Base-by-base conservation (phyloP, 1,139 yeast species). In the Pichia sp. region DNA sequence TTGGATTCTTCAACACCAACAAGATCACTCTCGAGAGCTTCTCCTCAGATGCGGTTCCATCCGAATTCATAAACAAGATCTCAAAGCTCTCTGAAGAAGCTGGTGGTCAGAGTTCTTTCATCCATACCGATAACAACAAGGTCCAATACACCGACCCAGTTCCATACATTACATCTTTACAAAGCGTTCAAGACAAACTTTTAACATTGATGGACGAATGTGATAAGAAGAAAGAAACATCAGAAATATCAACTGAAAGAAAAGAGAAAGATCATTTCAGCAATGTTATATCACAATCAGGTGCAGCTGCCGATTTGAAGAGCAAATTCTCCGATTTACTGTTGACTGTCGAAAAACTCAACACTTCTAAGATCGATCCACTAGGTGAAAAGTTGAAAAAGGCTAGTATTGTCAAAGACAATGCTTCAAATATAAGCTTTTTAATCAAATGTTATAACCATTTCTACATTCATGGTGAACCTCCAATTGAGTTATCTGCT, bases 151-250 rank as follows among this genome's bases (percentile, higher is more conserved):
- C 85, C 46, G 97, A 93, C 63, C 97, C 99, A 2, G 90, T 88
- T 58, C 99, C 99, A 2, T 91, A 88, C 63, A 93, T 93, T 46
- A 77, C 96, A 59, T 88, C 96, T 0, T 91, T 93, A 66, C 98
- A 91, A 65, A 81, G 93, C 2, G 89, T 94, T 1, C 70, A 90
- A 40, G 74, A 82, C 46, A 94, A 88, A 60, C 69, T 89, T 53
- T 79, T 82, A 57, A 73, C 73, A 43, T 67, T 90, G 40, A 75
- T 75, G 43, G 72, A 72, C 1, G 82, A 82, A 42, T 81, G 90
- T 2, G 63, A 69, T 8, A 62, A 66, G 12, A 74, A 73, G 48
- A 81, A 78, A 52, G 68, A 65, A 1, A 68, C 67, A 15, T 70
- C 81, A 28, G 85, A 77, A 41, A 69, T 68, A 31, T 80, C 78